Evolutionary conservation across 352 stramenopile species (phyloP), one percentile per base, ranked within the genome.

Genomic region (Phytopythium cucurbitacearum): DNA sequence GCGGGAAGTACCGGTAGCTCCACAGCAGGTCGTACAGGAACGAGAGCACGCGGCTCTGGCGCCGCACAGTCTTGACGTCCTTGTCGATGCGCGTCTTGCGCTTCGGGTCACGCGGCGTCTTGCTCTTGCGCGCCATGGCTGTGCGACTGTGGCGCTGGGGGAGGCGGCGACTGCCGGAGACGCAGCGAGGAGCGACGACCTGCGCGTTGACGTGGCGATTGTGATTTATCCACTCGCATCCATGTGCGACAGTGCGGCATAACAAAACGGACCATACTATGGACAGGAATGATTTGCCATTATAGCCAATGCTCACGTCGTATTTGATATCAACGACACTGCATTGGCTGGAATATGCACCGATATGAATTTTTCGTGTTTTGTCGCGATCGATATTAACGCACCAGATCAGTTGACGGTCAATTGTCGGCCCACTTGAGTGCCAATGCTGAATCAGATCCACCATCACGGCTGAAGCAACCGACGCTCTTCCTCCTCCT

Each of bases 1-100:
- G 73, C 62, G 76, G 71, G 59, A 85, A 94, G 69, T 91, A 88
- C 38, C 83, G 80, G 66, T 94, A 94, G 64, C 83, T 94, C 80
- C 83, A 93, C 72, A 93, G 87, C 56, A 91, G 38, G 58, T 93
- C 83, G 56, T 93, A 91, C 47, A 89, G 68, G 45, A 87, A 71
- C 38, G 78, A 83, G 13, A 93, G 64, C 65, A 89, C 58, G 52
- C 69, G 69, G 49, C 79, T 89, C 41, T 87, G 75, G 57, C 73
- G 64, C 44, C 74, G 68, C 60, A 75, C 86, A 35, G 81, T 93
- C 77, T 88, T 90, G 42, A 87, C 71, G 71, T 93, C 83, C 64
- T 93, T 93, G 67, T 93, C 79, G 64, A 93, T 91, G 66, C 83
- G 80, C 53, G 83, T 93, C 33, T 71, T 60, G 57, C 80, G 83